Evolutionary conservation across 192 early-diverging fungal genomes (phyloP), one percentile per base, ranked within the genome.

Genomic region (Backusella parvicylindrica): DNA sequence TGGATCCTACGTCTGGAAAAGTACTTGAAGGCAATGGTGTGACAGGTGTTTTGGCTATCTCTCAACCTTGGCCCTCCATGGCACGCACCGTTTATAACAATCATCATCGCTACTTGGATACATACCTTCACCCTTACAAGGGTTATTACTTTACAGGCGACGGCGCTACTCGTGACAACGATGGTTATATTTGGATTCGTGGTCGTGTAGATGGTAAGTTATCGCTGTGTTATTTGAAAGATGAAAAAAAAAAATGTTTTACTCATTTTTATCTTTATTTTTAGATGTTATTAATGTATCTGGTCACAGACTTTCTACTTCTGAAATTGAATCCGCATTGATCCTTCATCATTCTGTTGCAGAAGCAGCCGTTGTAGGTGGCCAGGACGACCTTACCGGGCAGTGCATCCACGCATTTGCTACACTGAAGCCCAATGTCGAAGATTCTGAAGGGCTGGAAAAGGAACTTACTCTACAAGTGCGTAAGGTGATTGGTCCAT

Each of bases 141-240:
- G 94, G 94, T 35, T 95, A 92, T 86, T 98, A 97, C 86, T 98
- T 97, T 82, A 94, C 95, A 16, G 97, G 97, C 33, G 97, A 98
- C 79, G 97, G 97, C 72, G 96, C 91, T 68, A 89, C 88, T 60
- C 86, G 94, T 66, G 97, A 98, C 76, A 86, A 90, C 64, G 97
- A 98, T 78, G 96, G 95, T 41, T 98, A 96, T 87, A 92, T 92
- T 84, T 98, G 97, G 97, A 91, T 98, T 73, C 90, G 92, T 53
- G 97, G 97, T 41, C 92, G 97, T 74, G 94, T 95, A 63, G 78
- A 79, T 75, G 78, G 76, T 77, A 77, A n/a, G n/a, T 13, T 28
- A 23, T 60, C 6, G 21, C 13, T 28, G 12, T 4, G 8, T 11
- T 9, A 56, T 56, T 26, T 3, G 23, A 13, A 56, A 26, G 4